Evolutionary conservation across 208 protist species (phyloP).

Genomic region (Herpetomonas samuelpessoai): DNA sequence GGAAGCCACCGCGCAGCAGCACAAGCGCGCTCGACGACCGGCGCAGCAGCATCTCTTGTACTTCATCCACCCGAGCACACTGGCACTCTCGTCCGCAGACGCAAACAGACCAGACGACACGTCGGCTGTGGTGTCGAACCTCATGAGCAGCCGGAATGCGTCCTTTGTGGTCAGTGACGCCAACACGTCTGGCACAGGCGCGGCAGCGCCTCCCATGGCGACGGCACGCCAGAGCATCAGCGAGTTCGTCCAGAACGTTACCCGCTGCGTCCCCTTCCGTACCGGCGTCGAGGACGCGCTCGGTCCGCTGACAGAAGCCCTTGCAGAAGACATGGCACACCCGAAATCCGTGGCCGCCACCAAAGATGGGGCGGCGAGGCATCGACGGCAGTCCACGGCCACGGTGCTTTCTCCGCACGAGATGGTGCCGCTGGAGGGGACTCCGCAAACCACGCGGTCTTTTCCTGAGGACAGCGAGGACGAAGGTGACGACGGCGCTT

Average conservation of each 20-base stretch:
- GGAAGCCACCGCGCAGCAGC: not conserved
- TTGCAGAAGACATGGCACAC: too few relatives aligned
- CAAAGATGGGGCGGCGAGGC: not conserved
- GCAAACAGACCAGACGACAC: too few relatives aligned
- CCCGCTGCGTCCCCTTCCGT: slow-evolving; percentile 22
- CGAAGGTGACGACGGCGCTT: too few relatives aligned
- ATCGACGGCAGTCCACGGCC: not conserved
- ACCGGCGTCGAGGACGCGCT: slow-evolving; percentile 31
- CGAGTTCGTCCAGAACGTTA: slow-evolving; percentile 1
- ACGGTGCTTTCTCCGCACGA: not conserved
- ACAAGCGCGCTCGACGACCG: slow-evolving; percentile 7
- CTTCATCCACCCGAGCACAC: slow-evolving; percentile 19
- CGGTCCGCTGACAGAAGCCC: slow-evolving; percentile 14
- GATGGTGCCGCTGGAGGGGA: too few relatives aligned
- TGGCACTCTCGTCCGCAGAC: too few relatives aligned
- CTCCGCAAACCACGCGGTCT: too few relatives aligned
- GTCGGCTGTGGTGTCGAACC: too few relatives aligned
- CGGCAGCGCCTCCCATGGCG: not conserved
- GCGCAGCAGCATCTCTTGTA: slow-evolving; percentile 16
- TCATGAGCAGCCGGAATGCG: too few relatives aligned
- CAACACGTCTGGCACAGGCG: too few relatives aligned
- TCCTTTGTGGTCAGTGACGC: not conserved
- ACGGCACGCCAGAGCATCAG: not conserved
- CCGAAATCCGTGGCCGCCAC: too few relatives aligned
- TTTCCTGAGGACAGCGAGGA: too few relatives aligned